Evolutionary conservation across 768 basidiomycete genomes (phyloP).

Genomic region (Rhizopogon sp.): DNA sequence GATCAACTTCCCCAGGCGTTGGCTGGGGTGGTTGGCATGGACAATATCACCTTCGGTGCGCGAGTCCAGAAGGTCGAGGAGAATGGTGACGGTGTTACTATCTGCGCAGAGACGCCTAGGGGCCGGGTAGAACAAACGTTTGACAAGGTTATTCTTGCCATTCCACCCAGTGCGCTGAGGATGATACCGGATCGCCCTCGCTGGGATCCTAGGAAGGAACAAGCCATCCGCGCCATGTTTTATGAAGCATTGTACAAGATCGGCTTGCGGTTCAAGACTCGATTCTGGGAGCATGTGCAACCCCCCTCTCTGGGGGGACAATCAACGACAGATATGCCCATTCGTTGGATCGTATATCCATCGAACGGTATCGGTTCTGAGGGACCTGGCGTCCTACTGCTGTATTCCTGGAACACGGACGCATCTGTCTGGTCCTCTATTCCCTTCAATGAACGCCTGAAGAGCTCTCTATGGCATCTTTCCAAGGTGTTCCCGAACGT

Average conservation of each 20-base stretch:
- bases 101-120: neutral
- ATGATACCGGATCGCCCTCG: slow-evolving; percentile 17
- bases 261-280: slow-evolving; percentile 29
- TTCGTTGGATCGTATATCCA: slow-evolving; percentile 35
- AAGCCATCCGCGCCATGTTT: slow-evolving; percentile 18
- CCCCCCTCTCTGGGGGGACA: slow-evolving; percentile 29
- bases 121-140: slow-evolving; percentile 8
- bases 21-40: slow-evolving; percentile 12
- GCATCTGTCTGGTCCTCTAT: slow-evolving; percentile 14
- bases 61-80: slow-evolving; percentile 11
- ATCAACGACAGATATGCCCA: slow-evolving; percentile 30
- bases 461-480: slow-evolving; percentile 15
- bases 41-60: slow-evolving; percentile 16
- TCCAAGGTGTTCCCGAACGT: slow-evolving; percentile 12
- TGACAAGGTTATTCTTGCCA: slow-evolving; percentile 16
- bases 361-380: slow-evolving; percentile 23
- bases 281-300: slow-evolving; percentile 30
- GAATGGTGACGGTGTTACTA: slow-evolving; percentile 5
- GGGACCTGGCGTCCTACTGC: slow-evolving; percentile 21
- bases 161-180: slow-evolving; percentile 17
- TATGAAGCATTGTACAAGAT: slow-evolving; percentile 27
- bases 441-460: slow-evolving; percentile 10
- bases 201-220: slow-evolving; percentile 13
- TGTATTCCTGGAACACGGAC: slow-evolving; percentile 23
- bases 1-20: slow-evolving; percentile 16